These are phyloP conservation scores for Cryphonectria radicalis DNA, from an alignment of 2,329 filamentous ascomycete species.

Conservation along the genomic window DNA sequence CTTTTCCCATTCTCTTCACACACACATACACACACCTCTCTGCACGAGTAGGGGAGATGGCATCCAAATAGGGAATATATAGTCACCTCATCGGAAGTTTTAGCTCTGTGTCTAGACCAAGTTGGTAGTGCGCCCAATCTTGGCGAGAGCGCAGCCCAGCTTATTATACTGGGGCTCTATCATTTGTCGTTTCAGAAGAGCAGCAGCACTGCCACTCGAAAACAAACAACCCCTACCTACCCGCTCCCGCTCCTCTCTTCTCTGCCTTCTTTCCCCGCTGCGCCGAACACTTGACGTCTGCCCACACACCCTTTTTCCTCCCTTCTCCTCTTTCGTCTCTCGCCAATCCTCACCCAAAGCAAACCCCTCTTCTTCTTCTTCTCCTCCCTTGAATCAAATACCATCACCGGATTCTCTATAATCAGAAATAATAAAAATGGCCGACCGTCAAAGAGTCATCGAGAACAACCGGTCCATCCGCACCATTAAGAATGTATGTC, in stretches of 20 bases:
- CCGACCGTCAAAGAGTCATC: constrained; percentile 62
- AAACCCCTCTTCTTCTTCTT: too few relatives aligned
- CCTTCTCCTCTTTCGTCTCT: neutral
- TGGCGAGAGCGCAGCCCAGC: neutral
- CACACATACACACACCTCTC: too few relatives aligned
- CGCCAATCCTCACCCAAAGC: neutral
- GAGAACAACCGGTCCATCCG: constrained; percentile 84
- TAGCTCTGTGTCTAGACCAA: neutral
- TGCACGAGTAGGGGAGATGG: too few relatives aligned
- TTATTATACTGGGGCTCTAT: neutral
- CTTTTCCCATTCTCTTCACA: neutral
- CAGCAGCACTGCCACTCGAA: neutral
- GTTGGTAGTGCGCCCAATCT: neutral
- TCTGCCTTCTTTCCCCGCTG: neutral
- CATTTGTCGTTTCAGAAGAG: neutral
- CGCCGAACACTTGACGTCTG: neutral
- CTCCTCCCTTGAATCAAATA: too few relatives aligned
- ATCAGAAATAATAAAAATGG: constrained; percentile 26
- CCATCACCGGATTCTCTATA: neutral
- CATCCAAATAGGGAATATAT: neutral
- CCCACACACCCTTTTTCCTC: neutral
- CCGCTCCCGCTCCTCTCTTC: neutral
- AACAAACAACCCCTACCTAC: neutral
- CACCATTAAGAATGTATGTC: constrained; percentile 78
- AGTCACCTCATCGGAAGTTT: neutral